A percentile compares a stretch with the other conserved stretches of the same genome.
phyloP scores from a whole-genome alignment of 1,284 basidiomycete genomes.

The Ustilago shanxiensis region DNA sequence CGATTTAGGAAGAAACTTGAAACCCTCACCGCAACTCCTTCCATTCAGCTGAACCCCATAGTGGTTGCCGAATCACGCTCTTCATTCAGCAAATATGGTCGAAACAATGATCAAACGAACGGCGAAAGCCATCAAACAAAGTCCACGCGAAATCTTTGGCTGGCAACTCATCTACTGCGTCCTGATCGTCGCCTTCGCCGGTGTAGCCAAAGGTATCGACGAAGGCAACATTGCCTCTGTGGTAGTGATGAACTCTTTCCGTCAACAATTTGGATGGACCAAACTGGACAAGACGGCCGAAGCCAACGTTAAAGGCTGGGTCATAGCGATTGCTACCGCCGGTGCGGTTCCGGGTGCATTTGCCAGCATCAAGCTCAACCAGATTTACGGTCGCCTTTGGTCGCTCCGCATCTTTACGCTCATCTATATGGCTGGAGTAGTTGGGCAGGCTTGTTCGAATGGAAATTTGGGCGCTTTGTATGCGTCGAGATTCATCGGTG shows the following conservation, averaged over 20 bases:
- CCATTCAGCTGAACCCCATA: too few species aligned
- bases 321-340: slow-evolving; percentile 9
- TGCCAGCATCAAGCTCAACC: slow-evolving; percentile 18
- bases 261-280: slow-evolving; percentile 9
- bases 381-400: slow-evolving; percentile 13
- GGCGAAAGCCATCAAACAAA: slow-evolving; percentile 14
- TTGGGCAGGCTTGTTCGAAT: slow-evolving; percentile 10
- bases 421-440: slow-evolving; percentile 16
- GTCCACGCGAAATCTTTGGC: slow-evolving; percentile 16
- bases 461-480: slow-evolving; percentile 8
- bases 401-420: slow-evolving; percentile 10
- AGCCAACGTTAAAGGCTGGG: slow-evolving; percentile 16
- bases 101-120: slow-evolving; percentile 14
- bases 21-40: too few species aligned
- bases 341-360: slow-evolving; percentile 12
- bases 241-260: slow-evolving; percentile 15
- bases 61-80: not conserved
- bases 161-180: slow-evolving; percentile 17
- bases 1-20: too few species aligned
- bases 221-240: slow-evolving; percentile 14
- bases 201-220: slow-evolving; percentile 14
- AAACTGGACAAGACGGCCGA: slow-evolving; percentile 6
- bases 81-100: not conserved
- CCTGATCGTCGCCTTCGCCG: slow-evolving; percentile 10
- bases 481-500: slow-evolving; percentile 12